Evolutionary conservation across 345 rosid species (phyloP).

Genomic region (Noccaea caerulescens): DNA sequence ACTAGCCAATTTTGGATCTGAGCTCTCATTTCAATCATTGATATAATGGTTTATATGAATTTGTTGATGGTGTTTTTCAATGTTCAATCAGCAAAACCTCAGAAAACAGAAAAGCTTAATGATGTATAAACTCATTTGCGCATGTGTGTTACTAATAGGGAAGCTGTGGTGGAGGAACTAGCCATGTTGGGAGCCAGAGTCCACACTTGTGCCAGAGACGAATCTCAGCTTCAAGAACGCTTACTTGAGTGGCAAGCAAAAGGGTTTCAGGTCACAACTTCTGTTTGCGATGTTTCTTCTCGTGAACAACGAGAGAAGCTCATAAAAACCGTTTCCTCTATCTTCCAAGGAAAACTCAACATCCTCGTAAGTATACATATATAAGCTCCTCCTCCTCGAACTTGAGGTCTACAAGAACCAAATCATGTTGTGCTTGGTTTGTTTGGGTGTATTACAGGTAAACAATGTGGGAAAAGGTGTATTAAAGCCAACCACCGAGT

Average conservation of each 20-base stretch:
- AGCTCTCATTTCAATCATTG: background rate
- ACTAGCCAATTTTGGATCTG: no score
- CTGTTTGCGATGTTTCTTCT: conserved; percentile 38
- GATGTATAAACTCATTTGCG: background rate
- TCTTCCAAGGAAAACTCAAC: conserved; percentile 42
- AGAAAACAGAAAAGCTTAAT: background rate
- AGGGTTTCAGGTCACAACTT: conserved; percentile 32
- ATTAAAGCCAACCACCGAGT: conserved; percentile 59
- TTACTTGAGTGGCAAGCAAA: conserved; percentile 39
- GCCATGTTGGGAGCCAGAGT: conserved; percentile 38
- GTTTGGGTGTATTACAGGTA: conserved; percentile 44
- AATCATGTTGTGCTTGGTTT: conserved; percentile 18
- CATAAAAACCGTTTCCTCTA: conserved; percentile 42
- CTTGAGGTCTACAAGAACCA: background rate
- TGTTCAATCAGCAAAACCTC: background rate
- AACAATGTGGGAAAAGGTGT: conserved; percentile 72
- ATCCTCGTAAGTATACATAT: conserved; percentile 20
- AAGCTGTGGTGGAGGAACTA: conserved; percentile 43
- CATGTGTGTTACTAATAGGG: background rate
- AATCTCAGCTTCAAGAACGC: conserved; percentile 36
- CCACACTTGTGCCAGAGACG: conserved; percentile 40
- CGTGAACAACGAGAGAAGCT: conserved; percentile 30
- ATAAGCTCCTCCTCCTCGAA: background rate
- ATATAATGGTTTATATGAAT: background rate
- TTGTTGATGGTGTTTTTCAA: no score